Evolutionary conservation across 2,329 filamentous ascomycete genomes (phyloP).

Genomic region (Cladophialophora bantiana): DNA sequence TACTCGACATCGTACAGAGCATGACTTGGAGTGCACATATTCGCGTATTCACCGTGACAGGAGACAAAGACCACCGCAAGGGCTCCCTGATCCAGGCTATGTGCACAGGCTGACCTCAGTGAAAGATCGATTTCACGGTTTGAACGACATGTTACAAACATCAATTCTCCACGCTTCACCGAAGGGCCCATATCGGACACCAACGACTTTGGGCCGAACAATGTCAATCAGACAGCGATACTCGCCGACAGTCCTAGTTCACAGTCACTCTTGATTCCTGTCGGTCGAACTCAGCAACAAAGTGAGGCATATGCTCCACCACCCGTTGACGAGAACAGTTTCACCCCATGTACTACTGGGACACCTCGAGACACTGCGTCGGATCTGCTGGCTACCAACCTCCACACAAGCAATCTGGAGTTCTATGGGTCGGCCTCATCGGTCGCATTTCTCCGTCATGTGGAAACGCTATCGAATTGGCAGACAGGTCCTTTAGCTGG

Average conservation of each 20-base stretch:
- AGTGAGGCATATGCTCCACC: conserved; percentile 5
- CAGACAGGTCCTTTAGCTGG: conserved; percentile 33
- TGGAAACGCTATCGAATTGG: conserved; percentile 48
- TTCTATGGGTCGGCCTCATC: conserved; percentile 59
- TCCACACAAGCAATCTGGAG: conserved; percentile 56
- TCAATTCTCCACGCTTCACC: too few relatives aligned
- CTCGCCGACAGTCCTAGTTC: too few relatives aligned
- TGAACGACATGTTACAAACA: too few relatives aligned
- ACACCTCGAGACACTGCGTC: conserved; percentile 39
- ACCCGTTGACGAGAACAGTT: conserved; percentile 3
- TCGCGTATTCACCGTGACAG: conserved; percentile 44
- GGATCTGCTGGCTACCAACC: conserved; percentile 55
- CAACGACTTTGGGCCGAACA: too few relatives aligned
- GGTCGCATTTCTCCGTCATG: conserved; percentile 49
- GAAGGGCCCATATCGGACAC: too few relatives aligned
- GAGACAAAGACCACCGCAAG: conserved; percentile 14
- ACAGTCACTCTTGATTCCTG: too few relatives aligned
- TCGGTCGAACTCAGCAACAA: neutral
- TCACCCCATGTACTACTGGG: neutral
- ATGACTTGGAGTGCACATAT: conserved; percentile 46
- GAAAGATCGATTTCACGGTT: too few relatives aligned
- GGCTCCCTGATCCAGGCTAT: neutral
- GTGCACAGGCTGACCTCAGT: too few relatives aligned
- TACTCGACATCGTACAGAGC: conserved; percentile 41
- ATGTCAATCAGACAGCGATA: too few relatives aligned